Evolutionary conservation across 108 stramenopile genomes (phyloP), one percentile per base, ranked within the genome.

Genomic region (Parmales sp.): DNA sequence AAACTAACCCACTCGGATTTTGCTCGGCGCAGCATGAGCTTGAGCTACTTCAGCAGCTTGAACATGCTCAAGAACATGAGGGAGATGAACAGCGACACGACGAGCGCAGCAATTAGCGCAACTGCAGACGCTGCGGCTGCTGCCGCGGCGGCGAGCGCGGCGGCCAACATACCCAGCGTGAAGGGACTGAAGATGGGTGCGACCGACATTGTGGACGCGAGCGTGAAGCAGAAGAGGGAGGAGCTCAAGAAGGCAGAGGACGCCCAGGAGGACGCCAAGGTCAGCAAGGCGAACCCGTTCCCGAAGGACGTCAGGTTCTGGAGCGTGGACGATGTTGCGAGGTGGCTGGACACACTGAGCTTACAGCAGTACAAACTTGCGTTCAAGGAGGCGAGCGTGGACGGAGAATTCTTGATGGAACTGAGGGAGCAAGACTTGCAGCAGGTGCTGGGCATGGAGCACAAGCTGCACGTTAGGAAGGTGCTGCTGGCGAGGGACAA

Each of bases 41-140:
- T 82, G 37, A 76, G 75, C 68, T 82, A 82, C 70, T 82, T 82
- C 70, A 70, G 68, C 39, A 74, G 68, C 38, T 54, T 82, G 13
- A 82, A 79, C 69, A 82, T 82, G 81, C 72, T 81, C 67, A 71
- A 78, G 72, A 71, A 75, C 31, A 69, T 83, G 75, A 44, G 81
- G 18, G 81, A 80, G 39, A 83, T 83, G 38, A 81, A 84, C 46
- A 75, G 80, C 29, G 83, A 84, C 74, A 82, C 83, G 1, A 84
- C 83, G 11, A 76, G 64, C 4, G 71, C 76, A 8, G 83, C 83
- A 3, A 60, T 84, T 7, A 39, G 76, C 13, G 48, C 72, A 1
- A 75, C 79, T 6, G 83, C 83, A 1, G 81, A 82, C 49, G 81
- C 81, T 0, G 80, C 83, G 1, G 78, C 82, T 8, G 79, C 82